phyloP scores from a whole-genome alignment of 176 grass and related monocot species.

The Oryza nivara region DNA sequence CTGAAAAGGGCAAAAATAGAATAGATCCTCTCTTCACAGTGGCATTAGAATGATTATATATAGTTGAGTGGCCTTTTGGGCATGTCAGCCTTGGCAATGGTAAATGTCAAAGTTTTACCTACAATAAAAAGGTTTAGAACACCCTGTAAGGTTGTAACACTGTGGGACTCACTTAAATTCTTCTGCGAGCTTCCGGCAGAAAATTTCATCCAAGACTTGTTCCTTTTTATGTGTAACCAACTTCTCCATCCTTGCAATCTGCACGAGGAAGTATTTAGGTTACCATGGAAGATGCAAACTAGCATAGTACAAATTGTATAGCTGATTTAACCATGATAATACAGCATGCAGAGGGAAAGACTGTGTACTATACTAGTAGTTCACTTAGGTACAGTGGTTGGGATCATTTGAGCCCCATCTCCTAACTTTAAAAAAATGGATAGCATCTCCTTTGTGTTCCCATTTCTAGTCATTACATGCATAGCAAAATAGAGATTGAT shows the following conservation, averaged over 20 bases:
- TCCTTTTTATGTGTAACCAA: constrained; percentile 46
- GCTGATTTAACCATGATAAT: no score
- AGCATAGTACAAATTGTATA: constrained; percentile 9
- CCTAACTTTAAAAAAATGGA: neutral
- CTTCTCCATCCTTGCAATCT: constrained; percentile 61
- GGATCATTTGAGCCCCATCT: neutral
- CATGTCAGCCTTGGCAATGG: neutral
- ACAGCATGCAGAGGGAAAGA: neutral
- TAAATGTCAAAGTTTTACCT: neutral
- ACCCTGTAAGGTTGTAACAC: neutral
- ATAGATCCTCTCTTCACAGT: neutral
- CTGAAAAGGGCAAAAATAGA: neutral
- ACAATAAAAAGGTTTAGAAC: constrained; percentile 8
- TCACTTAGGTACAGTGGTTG: neutral
- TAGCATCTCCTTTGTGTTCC: neutral
- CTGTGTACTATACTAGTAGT: neutral
- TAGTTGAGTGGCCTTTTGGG: neutral
- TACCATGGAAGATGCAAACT: constrained; percentile 11
- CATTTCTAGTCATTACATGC: neutral
- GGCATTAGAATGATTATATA: neutral
- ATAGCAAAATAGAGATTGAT: neutral
- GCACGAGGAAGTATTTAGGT: constrained; percentile 25
- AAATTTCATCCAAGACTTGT: constrained; percentile 33
- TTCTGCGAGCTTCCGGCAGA: constrained; percentile 59
- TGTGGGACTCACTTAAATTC: constrained; percentile 60